Evolutionary conservation across 257 asterid species (phyloP).

Genomic region (Misopates orontium): DNA sequence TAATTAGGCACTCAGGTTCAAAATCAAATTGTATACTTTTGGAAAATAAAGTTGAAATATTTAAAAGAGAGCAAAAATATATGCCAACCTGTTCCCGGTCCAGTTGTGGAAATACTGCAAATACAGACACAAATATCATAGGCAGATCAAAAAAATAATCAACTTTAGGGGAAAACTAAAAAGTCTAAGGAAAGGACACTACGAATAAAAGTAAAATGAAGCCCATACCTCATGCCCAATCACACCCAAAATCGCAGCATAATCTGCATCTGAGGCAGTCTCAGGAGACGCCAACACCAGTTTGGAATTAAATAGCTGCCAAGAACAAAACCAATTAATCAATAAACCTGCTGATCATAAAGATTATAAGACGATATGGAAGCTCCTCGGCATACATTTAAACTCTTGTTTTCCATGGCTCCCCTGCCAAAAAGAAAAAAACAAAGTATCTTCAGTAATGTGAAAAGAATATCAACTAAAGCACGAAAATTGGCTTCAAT

Average conservation of each 20-base stretch:
- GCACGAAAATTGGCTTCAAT: conserved; percentile 24
- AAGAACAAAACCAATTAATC: conserved; percentile 21
- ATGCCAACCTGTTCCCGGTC: conserved; percentile 93
- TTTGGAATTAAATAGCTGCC: conserved; percentile 90
- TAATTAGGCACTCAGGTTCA: conserved; percentile 14
- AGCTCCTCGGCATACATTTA: conserved; percentile 61
- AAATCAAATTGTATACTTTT: background rate
- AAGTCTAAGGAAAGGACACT: background rate
- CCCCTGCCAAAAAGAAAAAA: conserved; percentile 67
- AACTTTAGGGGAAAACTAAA: background rate
- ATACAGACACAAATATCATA: conserved; percentile 25
- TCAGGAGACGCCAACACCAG: conserved; percentile 97
- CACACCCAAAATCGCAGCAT: conserved; percentile 95
- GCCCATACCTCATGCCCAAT: conserved; percentile 90
- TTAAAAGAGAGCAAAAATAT: background rate
- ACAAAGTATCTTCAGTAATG: conserved; percentile 19
- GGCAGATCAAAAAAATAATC: conserved; percentile 5
- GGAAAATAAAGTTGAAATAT: conserved; percentile 16
- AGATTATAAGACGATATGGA: conserved; percentile 1
- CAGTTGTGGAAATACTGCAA: conserved; percentile 98
- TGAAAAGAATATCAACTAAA: background rate
- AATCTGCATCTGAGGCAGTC: conserved; percentile 92
- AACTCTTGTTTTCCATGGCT: conserved; percentile 99
- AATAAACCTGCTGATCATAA: background rate
- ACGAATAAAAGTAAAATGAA: background rate